Base-by-base conservation (phyloP, 176 grass and related monocot species). In the Rhynchospora breviuscula region DNA sequence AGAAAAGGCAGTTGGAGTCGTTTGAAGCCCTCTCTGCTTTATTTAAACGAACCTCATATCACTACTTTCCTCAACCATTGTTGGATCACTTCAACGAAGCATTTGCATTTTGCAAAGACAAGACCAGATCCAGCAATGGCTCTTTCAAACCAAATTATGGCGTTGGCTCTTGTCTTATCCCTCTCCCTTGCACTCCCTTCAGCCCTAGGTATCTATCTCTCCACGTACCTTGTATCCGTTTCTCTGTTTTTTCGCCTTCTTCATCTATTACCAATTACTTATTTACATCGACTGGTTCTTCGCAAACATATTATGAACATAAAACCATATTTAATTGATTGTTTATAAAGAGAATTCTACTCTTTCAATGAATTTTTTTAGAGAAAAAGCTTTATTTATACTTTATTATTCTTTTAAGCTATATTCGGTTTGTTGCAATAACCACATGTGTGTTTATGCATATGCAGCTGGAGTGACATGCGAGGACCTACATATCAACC, bases 401-500 rank as follows among this genome's bases (percentile, higher is more conserved):
- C 35, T 40, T 40, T 40, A 40, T 40, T 5, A 40, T 40, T 40
- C 35, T 40, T 40, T 40, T 40, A 40, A 48, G 21, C 31, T 10
- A 26, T 26, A n/a, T 75, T 26, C 7, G 35, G 8, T 78, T 40
- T 60, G 13, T 35, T 2, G 75, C 8, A 7, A 6, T 8, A 45
- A 57, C 19, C 13, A 35, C 26, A 77, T 9, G 18, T 85, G 64
- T 58, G 81, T 19, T 33, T 59, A 48, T 53, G 7, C 12, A 74
- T 71, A 40, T 70, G 70, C 61, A 54, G 86, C 80, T 74, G 84
- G 88, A n/a, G 90, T 95, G 81, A 71, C 80, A 44, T 90, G 89
- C 61, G 93, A 95, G 86, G 85, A 92, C 45, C 82, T 95, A 70
- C 61, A 88, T 58, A 63, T 81, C 29, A 88, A 92, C 31, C 64